Base-by-base conservation (phyloP, 768 basidiomycete genomes). In the Auriscalpium orientale region DNA sequence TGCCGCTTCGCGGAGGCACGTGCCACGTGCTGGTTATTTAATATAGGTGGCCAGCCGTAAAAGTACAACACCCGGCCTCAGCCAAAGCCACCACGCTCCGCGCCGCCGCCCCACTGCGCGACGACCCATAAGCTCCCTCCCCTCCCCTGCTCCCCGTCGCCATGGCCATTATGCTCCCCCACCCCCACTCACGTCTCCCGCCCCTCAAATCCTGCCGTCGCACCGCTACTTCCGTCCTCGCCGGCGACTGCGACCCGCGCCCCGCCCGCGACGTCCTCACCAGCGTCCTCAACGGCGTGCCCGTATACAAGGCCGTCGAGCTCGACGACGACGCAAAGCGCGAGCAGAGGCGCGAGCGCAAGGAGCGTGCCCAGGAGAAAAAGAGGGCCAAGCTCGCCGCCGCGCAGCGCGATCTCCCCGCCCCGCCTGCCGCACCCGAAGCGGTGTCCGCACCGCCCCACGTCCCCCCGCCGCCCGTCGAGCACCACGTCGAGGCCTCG, bases 241-340 rank as follows among this genome's bases (percentile, higher is more conserved):
- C 87, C 0, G 89, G 89, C 62, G 72, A 76, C 66, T 89, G 88
- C 68, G 89, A 91, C 72, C 67, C 76, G 6, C 77, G 77, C 18
- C 83, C 85, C 0, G 66, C 77, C 38, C 80, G 89, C 67, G 88
- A 91, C 71, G 87, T 86, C 59, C 76, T 91, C 61, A 91, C 89
- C 13, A 87, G 85, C 69, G 69, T 90, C 50, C 73, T 91, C 64
- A 90, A 90, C 64, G 87, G 88, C 51, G 84, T 89, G 34, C 78
- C 77, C 0, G 80, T 80, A 8, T 85, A 88, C 69, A 77, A 80
- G 58, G 76, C 71, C 15, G 79, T 83, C 28, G 85, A 87, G 71
- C 78, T 74, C 55, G 79, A 82, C 34, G 83, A 84, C 58, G 79
- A 81, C 66, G 63, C 72, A 45, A 76, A 78, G 61, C 75, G 78